These are phyloP conservation scores for Eucalyptus decipiens DNA, from an alignment of 345 rosid genomes.

Conservation along the genomic window DNA sequence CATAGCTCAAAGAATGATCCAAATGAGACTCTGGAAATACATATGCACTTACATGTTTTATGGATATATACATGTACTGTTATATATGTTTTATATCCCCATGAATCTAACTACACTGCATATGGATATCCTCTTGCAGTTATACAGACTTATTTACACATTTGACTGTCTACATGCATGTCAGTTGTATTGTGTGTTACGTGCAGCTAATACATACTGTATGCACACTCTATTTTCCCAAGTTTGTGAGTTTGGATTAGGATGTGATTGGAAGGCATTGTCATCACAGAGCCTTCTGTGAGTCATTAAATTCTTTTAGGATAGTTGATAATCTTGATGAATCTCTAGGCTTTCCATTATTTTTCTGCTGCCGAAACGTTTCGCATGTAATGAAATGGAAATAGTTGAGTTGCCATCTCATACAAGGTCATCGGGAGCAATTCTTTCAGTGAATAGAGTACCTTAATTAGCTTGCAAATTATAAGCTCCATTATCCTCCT, in stretches of 20 bases:
- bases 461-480: slow-evolving; percentile 63
- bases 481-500: slow-evolving; percentile 53
- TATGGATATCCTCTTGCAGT: background rate
- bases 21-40: background rate
- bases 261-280: background rate
- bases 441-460: background rate
- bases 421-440: background rate
- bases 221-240: background rate
- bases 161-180: background rate
- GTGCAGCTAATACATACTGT: background rate
- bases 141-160: background rate
- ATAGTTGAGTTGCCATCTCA: background rate
- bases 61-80: background rate
- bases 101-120: background rate
- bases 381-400: background rate
- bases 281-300: background rate
- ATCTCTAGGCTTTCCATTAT: background rate
- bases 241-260: background rate
- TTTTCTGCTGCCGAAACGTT: background rate
- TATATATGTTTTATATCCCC: background rate
- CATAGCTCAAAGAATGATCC: background rate
- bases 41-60: background rate
- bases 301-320: background rate
- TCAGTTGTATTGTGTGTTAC: background rate
- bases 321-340: background rate